Evolutionary conservation across 2,329 filamentous ascomycete genomes (phyloP), one percentile per base, ranked within the genome.

Genomic region (Delphinella strobiligena): DNA sequence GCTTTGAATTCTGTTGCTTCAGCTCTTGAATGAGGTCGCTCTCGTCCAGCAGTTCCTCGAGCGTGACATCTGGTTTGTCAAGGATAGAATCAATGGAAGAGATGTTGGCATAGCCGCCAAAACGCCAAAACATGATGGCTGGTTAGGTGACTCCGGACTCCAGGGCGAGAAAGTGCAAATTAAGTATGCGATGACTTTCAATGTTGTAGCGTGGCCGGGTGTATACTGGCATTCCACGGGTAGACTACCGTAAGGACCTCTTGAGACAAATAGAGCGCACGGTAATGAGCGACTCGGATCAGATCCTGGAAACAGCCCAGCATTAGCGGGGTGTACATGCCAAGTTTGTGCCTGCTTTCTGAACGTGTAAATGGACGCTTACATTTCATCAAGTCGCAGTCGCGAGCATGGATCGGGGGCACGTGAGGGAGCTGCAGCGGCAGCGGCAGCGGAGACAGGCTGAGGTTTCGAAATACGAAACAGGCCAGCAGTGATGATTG

Each of bases 91-190:
- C 91, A 64, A 98, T 86, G 58, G 88, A 82, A 55, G 89, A 95
- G 66, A 94, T 82, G 73, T 86, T 93, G 72, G 88, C 85, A 74
- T 96, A 96, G 59, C 87, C 87, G 74, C 91, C 89, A 74, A 96
- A 98, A 67, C 89, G 82, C 91, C 91, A 98, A 67, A 98, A 98
- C 91, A 98, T 98, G 70, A 64, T 89, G 79, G 55, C 36, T 29
- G 40, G 24, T 41, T 40, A 48, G 24, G 46, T 44, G 27, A 46
- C 42, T 44, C 41, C 41, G 29, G 40, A 40, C 43, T 45, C 45
- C 45, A 32, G 30, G 18, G 31, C 11, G 29, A 35, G 35, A 24
- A 18, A 27, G 38, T 22, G 17, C 38, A 29, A n/a, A 22, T 30
- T 7, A 11, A 19, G 16, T 8, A 16, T 4, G 18, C 10, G 38